Evolutionary conservation across 2,329 filamentous ascomycete species (phyloP).

Genomic region (Neonectria ditissima): DNA sequence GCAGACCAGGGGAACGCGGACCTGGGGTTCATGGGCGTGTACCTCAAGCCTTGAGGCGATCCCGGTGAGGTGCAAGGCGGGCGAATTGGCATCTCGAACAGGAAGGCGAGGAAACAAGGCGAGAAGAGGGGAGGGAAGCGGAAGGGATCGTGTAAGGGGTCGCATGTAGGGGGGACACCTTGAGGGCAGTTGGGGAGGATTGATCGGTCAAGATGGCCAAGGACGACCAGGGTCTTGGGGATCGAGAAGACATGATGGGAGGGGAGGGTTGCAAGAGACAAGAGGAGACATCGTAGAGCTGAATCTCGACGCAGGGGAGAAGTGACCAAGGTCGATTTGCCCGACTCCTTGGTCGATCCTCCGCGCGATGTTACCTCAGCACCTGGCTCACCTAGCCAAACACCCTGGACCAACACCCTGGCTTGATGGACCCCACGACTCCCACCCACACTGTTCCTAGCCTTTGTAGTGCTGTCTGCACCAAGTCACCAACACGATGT

Average conservation of each 20-base stretch:
- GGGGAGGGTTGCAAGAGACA: constrained; percentile 39
- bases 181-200: constrained; percentile 6
- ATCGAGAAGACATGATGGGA: constrained; percentile 29
- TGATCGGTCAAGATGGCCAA: constrained; percentile 37
- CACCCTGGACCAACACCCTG: constrained; percentile 44
- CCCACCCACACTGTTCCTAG: constrained; percentile 28
- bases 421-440: constrained; percentile 38
- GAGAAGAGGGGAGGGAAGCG: constrained; percentile 16
- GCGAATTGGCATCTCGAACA: constrained; percentile 7
- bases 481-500: constrained; percentile 15
- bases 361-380: constrained; percentile 41
- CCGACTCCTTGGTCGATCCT: constrained; percentile 29
- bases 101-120: constrained; percentile 18
- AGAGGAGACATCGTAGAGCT: constrained; percentile 33
- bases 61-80: constrained; percentile 8
- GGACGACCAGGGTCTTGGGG: constrained; percentile 29
- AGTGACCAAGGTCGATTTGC: constrained; percentile 30
- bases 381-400: constrained; percentile 28
- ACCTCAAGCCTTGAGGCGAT: constrained; percentile 21
- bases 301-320: constrained; percentile 35
- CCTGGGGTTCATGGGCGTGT: constrained; percentile 13
- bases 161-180: not conserved
- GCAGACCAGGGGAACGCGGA: constrained; percentile 19
- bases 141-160: not conserved
- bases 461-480: no score